Base-by-base conservation (phyloP, 1,284 basidiomycete species). In the Heterobasidion parviporum region DNA sequence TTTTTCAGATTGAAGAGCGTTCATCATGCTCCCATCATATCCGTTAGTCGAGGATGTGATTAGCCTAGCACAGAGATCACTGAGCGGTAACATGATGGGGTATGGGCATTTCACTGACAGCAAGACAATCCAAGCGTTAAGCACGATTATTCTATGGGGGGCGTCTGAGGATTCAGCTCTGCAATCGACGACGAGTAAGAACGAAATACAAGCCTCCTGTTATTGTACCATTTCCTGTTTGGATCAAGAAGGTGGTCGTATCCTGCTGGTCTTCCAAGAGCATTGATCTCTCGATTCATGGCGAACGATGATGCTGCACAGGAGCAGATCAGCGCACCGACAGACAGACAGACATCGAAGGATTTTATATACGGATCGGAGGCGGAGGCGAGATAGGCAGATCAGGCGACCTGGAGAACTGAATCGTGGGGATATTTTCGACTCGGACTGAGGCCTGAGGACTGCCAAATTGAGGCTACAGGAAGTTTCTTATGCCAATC, bases 21-120 rank as follows among this genome's bases (percentile, higher is more conserved):
- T 89, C 85, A 88, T 85, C 79, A 88, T 81, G 68, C 78, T 81
- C 58, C 84, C 85, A 67, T 89, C 87, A 67, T 84, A 90, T 56
- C 87, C 87, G 66, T 85, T 87, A 54, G 83, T 87, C 10, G 85
- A 86, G 10, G 86, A 86, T 10, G 86, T 87, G 66, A 88, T 86
- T 57, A 89, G 79, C 50, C 83, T 85, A 44, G 16, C 12, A 54
- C 46, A 12, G 20, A 34, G 6, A 43, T 32, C 18, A 50, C 26
- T 26, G 26, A 26, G 26, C 26, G 33, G 51, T 26, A n/a, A 8
- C 50, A 15, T 38, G 8, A 33, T 45, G 16, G 44, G 14, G 38
- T 9, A 72, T 79, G 56, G 26, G 26, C 4, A 60, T 84, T 81
- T 87, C 72, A n/a, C n/a, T 12, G 46, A 48, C 46, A 48, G 46